phyloP scores from a whole-genome alignment of 2,329 filamentous ascomycete genomes.

The Pseudogymnoascus sp. region DNA sequence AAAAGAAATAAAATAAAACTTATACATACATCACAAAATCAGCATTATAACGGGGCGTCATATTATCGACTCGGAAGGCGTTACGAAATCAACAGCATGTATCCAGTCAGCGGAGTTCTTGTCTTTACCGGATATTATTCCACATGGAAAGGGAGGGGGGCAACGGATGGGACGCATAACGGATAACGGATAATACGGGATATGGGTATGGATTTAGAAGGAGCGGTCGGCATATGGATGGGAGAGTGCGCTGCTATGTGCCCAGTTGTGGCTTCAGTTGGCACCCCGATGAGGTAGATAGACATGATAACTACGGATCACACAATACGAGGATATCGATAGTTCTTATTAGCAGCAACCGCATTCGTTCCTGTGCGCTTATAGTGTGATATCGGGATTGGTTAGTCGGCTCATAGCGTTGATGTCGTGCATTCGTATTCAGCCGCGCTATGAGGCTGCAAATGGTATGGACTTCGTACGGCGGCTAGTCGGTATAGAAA shows the following conservation, averaged over 20 bases:
- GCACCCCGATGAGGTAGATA: background rate
- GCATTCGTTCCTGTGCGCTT: background rate
- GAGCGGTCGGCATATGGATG: background rate
- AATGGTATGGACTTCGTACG: background rate
- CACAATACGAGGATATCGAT: background rate
- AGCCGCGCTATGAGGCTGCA: background rate
- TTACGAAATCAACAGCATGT: background rate
- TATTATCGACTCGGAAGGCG: background rate
- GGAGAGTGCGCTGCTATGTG: background rate
- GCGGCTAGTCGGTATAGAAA: background rate
- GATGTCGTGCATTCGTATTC: slow-evolving; percentile 1
- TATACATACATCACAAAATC: background rate
- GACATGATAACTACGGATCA: background rate
- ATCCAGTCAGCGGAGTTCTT: background rate
- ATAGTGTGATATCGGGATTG: background rate
- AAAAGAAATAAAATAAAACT: background rate
- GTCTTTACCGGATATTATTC: background rate
- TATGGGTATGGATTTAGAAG: background rate
- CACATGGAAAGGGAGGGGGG: background rate
- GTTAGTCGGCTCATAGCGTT: background rate
- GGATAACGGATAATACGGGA: slow-evolving; percentile 1
- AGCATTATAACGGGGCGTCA: background rate
- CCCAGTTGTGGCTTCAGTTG: background rate
- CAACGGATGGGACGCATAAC: background rate
- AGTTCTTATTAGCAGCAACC: background rate